Evolutionary conservation across 1,139 yeast species (phyloP).

Genomic region (Suhomyces terraborum): DNA sequence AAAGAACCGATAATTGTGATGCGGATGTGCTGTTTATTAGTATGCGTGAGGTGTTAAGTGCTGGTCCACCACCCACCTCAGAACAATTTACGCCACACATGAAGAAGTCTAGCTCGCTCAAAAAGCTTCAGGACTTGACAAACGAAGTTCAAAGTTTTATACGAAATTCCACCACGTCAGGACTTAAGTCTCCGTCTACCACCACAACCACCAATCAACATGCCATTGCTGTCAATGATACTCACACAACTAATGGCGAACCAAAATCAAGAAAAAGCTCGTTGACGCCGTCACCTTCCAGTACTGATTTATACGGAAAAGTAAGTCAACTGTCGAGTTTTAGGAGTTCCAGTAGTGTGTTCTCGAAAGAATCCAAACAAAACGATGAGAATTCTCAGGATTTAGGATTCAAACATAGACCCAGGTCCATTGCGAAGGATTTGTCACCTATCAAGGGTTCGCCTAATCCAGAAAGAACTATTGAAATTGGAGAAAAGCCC

Average conservation of each 20-base stretch:
- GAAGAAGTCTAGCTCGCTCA: constrained; percentile 20
- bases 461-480: constrained; percentile 15
- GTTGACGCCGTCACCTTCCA: constrained; percentile 15
- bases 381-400: constrained; percentile 6
- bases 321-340: constrained; percentile 16
- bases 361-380: constrained; percentile 16
- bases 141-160: constrained; percentile 19
- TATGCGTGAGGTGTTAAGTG: constrained; percentile 33
- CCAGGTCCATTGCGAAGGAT: constrained; percentile 10
- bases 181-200: constrained; percentile 10
- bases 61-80: constrained; percentile 33
- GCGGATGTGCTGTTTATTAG: constrained; percentile 34
- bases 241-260: neutral
- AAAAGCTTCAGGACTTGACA: constrained; percentile 21
- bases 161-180: constrained; percentile 14
- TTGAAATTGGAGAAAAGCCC: constrained; percentile 17
- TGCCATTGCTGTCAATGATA: constrained; percentile 8
- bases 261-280: constrained; percentile 6
- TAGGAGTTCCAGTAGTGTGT: constrained; percentile 15
- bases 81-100: constrained; percentile 7
- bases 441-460: constrained; percentile 20
- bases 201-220: constrained; percentile 15
- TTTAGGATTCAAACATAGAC: constrained; percentile 2
- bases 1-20: constrained; percentile 13
- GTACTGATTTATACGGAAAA: constrained; percentile 11